These are phyloP conservation scores for Penicillium sp. DNA, from an alignment of 2,329 filamentous ascomycete species.

Conservation along the genomic window DNA sequence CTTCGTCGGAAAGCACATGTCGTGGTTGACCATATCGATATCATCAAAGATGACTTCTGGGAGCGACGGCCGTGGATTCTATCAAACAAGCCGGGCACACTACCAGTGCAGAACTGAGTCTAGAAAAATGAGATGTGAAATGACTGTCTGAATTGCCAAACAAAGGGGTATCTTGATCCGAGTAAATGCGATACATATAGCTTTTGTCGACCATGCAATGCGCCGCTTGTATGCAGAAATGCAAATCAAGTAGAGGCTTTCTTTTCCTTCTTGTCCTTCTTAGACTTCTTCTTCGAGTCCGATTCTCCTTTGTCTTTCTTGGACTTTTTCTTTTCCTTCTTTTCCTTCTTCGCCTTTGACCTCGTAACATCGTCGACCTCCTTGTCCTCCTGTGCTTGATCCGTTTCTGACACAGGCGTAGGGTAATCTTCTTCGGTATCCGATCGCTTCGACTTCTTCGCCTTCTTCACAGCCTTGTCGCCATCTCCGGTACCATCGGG, in stretches of 20 bases:
- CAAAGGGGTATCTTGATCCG: slow-evolving; percentile 34
- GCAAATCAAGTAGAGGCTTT: slow-evolving; percentile 10
- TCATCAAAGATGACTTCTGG: slow-evolving; percentile 97
- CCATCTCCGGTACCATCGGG: slow-evolving; percentile 3
- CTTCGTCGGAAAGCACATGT: slow-evolving; percentile 72
- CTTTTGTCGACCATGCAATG: slow-evolving; percentile 6
- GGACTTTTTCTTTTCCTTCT: slow-evolving; percentile 17
- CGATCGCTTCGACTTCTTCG: slow-evolving; percentile 17
- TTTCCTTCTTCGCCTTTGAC: slow-evolving; percentile 17
- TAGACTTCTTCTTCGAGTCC: slow-evolving; percentile 45
- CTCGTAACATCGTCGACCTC: slow-evolving; percentile 23
- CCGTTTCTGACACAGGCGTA: slow-evolving; percentile 28
- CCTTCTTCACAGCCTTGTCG: slow-evolving; percentile 9
- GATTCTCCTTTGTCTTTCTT: slow-evolving; percentile 32
- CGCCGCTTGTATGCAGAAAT: slow-evolving; percentile 32
- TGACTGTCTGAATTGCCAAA: slow-evolving; percentile 11
- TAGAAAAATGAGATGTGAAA: slow-evolving; percentile 5
- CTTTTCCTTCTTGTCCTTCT: slow-evolving; percentile 41
- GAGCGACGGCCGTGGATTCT: slow-evolving; percentile 76
- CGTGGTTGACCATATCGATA: slow-evolving; percentile 78
- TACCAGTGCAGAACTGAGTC: slow-evolving; percentile 48
- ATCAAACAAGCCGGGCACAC: slow-evolving; percentile 66
- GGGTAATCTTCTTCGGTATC: slow-evolving; percentile 27
- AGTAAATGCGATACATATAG: slow-evolving; percentile 14
- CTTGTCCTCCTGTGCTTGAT: slow-evolving; percentile 29